Evolutionary conservation across 768 basidiomycete species (phyloP).

Genomic region (Suillus americanus): DNA sequence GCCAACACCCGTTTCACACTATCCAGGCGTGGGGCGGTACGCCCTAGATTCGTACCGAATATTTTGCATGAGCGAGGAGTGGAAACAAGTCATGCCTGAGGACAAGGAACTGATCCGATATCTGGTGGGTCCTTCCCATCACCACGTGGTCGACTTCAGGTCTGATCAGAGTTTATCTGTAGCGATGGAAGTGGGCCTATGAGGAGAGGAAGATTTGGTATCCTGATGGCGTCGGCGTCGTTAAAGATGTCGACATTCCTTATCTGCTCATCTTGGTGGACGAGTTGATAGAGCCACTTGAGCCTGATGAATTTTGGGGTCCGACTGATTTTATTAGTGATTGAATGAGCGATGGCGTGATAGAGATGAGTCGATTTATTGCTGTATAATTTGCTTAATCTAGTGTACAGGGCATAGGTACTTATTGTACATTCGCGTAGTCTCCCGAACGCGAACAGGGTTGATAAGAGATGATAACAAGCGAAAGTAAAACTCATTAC

Average conservation of each 20-base stretch:
- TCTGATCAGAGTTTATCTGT: neutral
- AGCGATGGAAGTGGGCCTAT: constrained; percentile 78
- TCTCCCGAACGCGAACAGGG: neutral
- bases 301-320: constrained; percentile 5
- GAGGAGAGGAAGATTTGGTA: constrained; percentile 52
- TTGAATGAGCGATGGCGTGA: neutral
- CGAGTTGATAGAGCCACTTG: constrained; percentile 31
- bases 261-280: constrained; percentile 41
- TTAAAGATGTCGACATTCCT: constrained; percentile 34
- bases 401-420: neutral
- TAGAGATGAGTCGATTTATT: neutral
- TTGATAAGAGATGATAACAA: constrained; percentile 2
- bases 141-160: neutral
- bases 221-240: constrained; percentile 39
- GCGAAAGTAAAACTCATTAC: constrained; percentile 1
- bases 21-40: constrained; percentile 67
- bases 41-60: constrained; percentile 78
- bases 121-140: constrained; percentile 43
- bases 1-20: constrained; percentile 50
- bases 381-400: neutral
- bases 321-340: constrained; percentile 1
- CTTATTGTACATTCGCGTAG: neutral
- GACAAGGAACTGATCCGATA: constrained; percentile 74
- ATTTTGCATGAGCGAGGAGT: constrained; percentile 54
- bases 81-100: constrained; percentile 59